A percentile compares a stretch with the other conserved stretches of the same genome.
These are phyloP conservation scores for Rhododendron griersonianum DNA, from an alignment of 148 eudicot species.

Conservation along the genomic window DNA sequence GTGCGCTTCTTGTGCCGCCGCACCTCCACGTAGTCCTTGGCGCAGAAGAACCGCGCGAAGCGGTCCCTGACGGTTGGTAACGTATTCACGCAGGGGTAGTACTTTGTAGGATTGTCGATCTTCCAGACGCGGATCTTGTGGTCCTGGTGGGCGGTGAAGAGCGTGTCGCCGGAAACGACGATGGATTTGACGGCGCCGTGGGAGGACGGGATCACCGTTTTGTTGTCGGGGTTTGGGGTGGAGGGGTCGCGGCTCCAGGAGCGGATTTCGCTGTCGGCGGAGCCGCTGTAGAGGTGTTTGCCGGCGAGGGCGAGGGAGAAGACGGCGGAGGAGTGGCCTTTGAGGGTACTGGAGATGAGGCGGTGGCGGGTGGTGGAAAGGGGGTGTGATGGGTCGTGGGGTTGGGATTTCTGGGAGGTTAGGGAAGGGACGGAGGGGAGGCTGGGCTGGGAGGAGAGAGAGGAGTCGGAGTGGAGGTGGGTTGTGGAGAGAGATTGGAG, in stretches of 20 bases:
- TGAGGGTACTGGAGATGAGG: constrained; percentile 50
- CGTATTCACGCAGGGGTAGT: constrained; percentile 44
- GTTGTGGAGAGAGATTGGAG: background rate
- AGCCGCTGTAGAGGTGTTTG: constrained; percentile 51
- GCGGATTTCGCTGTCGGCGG: constrained; percentile 45
- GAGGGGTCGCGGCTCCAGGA: constrained; percentile 33
- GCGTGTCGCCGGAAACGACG: constrained; percentile 35
- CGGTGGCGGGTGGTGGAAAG: constrained; percentile 23
- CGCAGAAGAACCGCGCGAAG: constrained; percentile 25
- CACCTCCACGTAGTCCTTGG: constrained; percentile 64
- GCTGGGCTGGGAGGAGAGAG: constrained; percentile 47
- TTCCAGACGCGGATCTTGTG: constrained; percentile 72
- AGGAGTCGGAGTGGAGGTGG: constrained; percentile 26
- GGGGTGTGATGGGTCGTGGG: constrained; percentile 26
- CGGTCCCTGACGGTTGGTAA: constrained; percentile 66
- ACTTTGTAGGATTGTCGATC: constrained; percentile 17
- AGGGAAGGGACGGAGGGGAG: constrained; percentile 66
- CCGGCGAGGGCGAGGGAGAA: constrained; percentile 47
- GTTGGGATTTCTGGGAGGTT: constrained; percentile 24
- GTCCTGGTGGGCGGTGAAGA: constrained; percentile 70
- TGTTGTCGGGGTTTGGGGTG: background rate
- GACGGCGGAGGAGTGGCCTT: constrained; percentile 47
- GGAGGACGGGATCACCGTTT: constrained; percentile 18
- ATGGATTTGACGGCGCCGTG: constrained; percentile 55
- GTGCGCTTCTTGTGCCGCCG: constrained; percentile 57